Base-by-base conservation (phyloP, 176 grass and related monocot genomes). In the Pontederia crassipes region DNA sequence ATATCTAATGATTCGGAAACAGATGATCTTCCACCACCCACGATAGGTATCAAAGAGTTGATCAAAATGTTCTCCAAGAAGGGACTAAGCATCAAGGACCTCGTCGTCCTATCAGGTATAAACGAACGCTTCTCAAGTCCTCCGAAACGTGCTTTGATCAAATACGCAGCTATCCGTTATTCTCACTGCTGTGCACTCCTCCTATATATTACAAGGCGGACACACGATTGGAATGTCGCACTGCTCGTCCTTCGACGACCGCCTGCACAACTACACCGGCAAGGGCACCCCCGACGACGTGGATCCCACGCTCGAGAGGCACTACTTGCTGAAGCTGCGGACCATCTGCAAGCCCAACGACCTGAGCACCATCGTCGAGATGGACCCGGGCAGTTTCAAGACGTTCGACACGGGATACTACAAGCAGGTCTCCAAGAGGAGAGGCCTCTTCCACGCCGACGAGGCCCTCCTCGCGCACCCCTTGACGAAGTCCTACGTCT, bases 261-360 rank as follows among this genome's bases (percentile, higher is more conserved):
- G 91, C 0, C 64, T 90, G 54, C 90, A 87, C 78, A 96, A 96
- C 81, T 98, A 81, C 65, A 98, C 93, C 9, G 84, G 93, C 17
- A 26, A 69, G 45, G 82, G 74, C 57, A 89, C 72, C 69, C 46
- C 58, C 32, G 58, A 12, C 61, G 85, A 95, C 65, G 59, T 70
- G 65, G 89, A 95, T 65, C 82, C 71, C 4, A 66, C 80, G 58
- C 58, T 79, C 13, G 61, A 72, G 17, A 46, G 1, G n/a, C 5
- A 66, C 47, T 79, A 79, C 60, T 13, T 67, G 8, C 16, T 35
- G 29, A 64, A 64, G 50, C 49, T 74, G 50, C 45, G 59, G 60
- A 55, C 52, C 6, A 78, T 63, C 52, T 80, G 78, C 7, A 81
- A 72, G 60, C 93, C 84, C 7, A 45, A 74, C 27, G 87, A 98